A percentile compares a stretch with the other conserved stretches of the same genome.
Evolutionary conservation across 805 yeast species (phyloP).

Genomic region (Candida quercuum): DNA sequence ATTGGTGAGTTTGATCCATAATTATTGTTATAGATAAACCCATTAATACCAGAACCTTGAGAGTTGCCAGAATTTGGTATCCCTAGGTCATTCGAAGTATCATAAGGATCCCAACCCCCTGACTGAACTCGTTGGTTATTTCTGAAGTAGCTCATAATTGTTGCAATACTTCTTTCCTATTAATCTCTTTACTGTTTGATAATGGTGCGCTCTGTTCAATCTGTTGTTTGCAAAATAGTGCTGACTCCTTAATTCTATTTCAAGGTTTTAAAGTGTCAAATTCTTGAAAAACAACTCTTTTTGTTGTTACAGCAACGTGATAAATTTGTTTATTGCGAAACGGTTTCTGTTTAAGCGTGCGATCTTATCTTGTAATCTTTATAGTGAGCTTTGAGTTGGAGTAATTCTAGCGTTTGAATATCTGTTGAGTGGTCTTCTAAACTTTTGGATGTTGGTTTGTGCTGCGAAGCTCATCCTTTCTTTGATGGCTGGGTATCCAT

Average conservation of each 20-base stretch:
- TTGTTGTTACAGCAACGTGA: not conserved
- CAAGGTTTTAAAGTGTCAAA: not conserved
- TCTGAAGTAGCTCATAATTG: slow-evolving; percentile 1
- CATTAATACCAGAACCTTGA: not conserved
- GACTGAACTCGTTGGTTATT: not conserved
- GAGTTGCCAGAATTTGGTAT: no score
- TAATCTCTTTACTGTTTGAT: not conserved
- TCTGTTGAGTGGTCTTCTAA: no score
- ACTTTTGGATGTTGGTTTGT: no score
- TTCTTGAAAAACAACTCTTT: not conserved
- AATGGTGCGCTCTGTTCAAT: no score
- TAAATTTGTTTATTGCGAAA: no score
- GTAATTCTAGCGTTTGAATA: no score
- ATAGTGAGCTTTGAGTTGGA: not conserved
- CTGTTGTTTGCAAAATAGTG: no score
- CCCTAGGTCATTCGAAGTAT: no score
- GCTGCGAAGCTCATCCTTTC: no score
- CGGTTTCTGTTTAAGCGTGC: no score
- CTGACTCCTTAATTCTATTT: no score
- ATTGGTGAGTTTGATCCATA: slow-evolving; percentile 3
- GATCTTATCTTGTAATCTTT: no score
- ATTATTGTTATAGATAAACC: not conserved
- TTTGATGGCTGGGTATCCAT: not conserved
- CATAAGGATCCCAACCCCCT: not conserved
- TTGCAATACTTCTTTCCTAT: not conserved